Conservation (phyloP, 192 early-diverging fungal genomes). For the Haplosporangium gracile region DNA sequence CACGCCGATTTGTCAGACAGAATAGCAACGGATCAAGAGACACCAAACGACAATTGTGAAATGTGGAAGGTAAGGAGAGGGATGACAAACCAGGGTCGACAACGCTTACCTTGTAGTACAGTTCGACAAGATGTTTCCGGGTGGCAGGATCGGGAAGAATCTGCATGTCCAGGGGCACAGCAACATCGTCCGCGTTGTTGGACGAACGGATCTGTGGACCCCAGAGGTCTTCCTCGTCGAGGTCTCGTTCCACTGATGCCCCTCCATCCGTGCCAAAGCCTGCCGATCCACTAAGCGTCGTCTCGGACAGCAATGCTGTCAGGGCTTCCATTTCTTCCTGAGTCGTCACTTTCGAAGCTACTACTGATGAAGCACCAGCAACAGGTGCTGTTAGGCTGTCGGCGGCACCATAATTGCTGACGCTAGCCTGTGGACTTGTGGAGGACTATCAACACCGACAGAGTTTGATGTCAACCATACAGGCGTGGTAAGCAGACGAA, state of each 20-base stretch:
- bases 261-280: conserved; percentile 4
- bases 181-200: background rate
- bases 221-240: conserved; percentile 26
- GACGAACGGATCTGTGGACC: conserved; percentile 11
- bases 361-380: background rate
- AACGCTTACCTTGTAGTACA: conserved; percentile 15
- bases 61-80: too few species aligned
- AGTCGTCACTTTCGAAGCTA: background rate
- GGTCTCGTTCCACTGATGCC: background rate
- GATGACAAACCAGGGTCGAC: too few species aligned
- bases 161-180: conserved; percentile 15
- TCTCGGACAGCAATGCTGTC: conserved; percentile 9
- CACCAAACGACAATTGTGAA: too few species aligned
- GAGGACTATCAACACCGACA: background rate
- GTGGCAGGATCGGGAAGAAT: conserved; percentile 16
- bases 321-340: conserved; percentile 17
- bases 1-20: background rate
- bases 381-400: background rate
- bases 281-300: conserved; percentile 11
- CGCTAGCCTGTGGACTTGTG: background rate
- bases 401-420: background rate
- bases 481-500: background rate
- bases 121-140: conserved; percentile 13
- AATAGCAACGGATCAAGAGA: background rate
- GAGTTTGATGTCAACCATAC: background rate